Conservation (phyloP, 345 rosid species). For the Syzygium aqueum region DNA sequence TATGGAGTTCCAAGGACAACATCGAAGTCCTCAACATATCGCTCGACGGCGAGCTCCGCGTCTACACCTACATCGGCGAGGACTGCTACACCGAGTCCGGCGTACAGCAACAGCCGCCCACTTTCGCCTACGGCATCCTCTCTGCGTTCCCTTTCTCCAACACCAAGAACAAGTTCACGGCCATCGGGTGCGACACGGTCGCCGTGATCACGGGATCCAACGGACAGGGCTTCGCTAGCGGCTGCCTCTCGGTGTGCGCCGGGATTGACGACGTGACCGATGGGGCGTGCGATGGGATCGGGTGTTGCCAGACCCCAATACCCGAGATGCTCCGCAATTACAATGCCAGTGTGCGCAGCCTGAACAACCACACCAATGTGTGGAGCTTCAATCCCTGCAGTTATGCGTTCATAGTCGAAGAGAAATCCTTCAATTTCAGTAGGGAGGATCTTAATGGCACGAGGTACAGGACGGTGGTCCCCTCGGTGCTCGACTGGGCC, state of each 20-base stretch:
- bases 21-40: constrained; percentile 2
- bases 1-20: neutral
- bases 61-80: neutral
- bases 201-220: neutral
- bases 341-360: neutral
- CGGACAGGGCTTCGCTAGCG: constrained; percentile 6
- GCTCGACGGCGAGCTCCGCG: constrained; percentile 3
- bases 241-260: constrained; percentile 30
- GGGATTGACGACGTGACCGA: neutral
- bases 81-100: neutral
- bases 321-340: constrained; percentile 3
- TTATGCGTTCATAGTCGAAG: constrained; percentile 17
- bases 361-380: neutral
- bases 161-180: constrained; percentile 17
- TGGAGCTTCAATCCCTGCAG: constrained; percentile 17
- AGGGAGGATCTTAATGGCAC: neutral
- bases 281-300: constrained; percentile 19
- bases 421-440: neutral
- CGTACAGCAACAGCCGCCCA: neutral
- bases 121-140: neutral
- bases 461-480: neutral
- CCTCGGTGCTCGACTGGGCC: constrained; percentile 14
- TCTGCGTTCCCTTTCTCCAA: neutral
- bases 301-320: constrained; percentile 37
- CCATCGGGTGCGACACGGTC: constrained; percentile 25